Evolutionary conservation across 1,284 basidiomycete genomes (phyloP).

Genomic region (Macrocystidia cucumis): DNA sequence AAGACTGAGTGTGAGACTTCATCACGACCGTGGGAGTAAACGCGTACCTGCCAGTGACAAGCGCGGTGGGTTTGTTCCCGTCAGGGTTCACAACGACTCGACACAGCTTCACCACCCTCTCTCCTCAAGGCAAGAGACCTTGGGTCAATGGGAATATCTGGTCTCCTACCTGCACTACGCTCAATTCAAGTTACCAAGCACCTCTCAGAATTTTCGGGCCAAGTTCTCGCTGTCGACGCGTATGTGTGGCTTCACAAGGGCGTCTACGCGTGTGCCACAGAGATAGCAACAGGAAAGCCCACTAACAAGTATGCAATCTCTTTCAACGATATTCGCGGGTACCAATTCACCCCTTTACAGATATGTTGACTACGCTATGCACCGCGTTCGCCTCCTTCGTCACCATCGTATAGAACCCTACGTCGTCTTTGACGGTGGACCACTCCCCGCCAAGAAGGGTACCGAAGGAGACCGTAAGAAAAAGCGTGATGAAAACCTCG

Average conservation of each 20-base stretch:
- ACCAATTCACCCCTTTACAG: conserved; percentile 28
- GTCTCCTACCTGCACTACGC: conserved; percentile 90
- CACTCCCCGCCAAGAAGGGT: conserved; percentile 87
- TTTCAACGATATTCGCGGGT: not conserved
- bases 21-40: too few relatives aligned
- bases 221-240: conserved; percentile 79
- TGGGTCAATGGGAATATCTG: conserved; percentile 95
- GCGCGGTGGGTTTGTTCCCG: too few relatives aligned
- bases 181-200: conserved; percentile 77
- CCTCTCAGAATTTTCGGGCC: conserved; percentile 76
- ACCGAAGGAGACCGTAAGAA: conserved; percentile 83
- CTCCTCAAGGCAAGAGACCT: too few relatives aligned
- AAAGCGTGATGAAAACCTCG: conserved; percentile 58
- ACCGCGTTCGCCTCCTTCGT: conserved; percentile 79
- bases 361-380: conserved; percentile 97
- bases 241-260: conserved; percentile 99
- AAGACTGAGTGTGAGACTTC: too few relatives aligned
- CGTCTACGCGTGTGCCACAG: conserved; percentile 86
- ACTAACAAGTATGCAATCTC: conserved; percentile 67
- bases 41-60: too few relatives aligned
- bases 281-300: conserved; percentile 78
- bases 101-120: too few relatives aligned
- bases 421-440: conserved; percentile 95
- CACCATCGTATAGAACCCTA: conserved; percentile 85
- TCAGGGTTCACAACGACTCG: too few relatives aligned